These are phyloP conservation scores for Linnemannia hyalina DNA, from an alignment of 192 early-diverging fungal genomes.

Conservation along the genomic window DNA sequence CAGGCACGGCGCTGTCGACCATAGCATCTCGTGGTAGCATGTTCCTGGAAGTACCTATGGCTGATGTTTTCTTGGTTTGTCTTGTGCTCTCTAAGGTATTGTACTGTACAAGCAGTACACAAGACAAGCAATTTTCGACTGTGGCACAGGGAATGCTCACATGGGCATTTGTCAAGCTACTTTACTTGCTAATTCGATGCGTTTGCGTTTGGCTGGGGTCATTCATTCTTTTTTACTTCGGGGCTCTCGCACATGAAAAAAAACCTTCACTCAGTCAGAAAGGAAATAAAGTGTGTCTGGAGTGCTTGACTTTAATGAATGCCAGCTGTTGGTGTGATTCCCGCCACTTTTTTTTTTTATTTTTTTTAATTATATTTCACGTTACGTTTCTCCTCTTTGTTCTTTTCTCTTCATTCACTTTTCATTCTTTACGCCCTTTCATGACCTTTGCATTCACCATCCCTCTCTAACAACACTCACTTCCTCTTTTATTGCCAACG, in stretches of 20 bases:
- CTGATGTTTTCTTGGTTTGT: constrained; percentile 1
- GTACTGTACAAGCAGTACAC: neutral
- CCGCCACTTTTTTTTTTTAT: constrained; percentile 10
- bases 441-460: neutral
- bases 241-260: constrained; percentile 4
- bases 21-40: neutral
- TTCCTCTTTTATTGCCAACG: neutral
- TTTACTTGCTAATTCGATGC: neutral
- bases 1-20: neutral
- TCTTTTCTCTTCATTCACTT: constrained; percentile 11
- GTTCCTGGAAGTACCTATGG: neutral
- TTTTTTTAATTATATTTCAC: neutral
- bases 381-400: neutral
- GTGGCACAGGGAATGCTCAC: neutral
- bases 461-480: neutral
- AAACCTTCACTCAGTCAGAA: neutral
- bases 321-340: neutral
- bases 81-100: neutral
- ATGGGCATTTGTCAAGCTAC: neutral
- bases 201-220: neutral
- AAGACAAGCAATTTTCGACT: neutral
- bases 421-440: neutral
- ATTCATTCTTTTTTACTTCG: neutral
- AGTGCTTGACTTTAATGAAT: neutral
- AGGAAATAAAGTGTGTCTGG: neutral